A percentile compares a stretch with the other conserved stretches of the same genome.
phyloP scores from a whole-genome alignment of 192 early-diverging fungal species.

The Coemansia sp. region DNA sequence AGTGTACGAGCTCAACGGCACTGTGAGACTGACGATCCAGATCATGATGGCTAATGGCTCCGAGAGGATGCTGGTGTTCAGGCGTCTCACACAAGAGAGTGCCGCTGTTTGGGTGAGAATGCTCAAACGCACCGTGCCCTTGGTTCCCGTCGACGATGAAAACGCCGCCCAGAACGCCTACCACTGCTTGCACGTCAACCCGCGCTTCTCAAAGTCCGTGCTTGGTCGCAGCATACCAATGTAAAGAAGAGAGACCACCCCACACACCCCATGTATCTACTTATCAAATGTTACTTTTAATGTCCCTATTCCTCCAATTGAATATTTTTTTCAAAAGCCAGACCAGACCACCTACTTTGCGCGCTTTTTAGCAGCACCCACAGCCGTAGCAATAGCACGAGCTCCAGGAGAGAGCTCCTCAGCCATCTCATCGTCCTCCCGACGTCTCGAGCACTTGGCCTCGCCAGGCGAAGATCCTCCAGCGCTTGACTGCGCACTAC shows the following conservation, averaged over 20 bases:
- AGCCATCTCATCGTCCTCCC: slow-evolving; percentile 20
- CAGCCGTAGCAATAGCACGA: slow-evolving; percentile 7
- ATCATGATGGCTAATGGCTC: slow-evolving; percentile 15
- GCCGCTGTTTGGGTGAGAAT: slow-evolving; percentile 39
- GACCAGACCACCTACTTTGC: neutral
- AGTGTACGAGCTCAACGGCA: slow-evolving; percentile 26
- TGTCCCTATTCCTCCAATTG: neutral
- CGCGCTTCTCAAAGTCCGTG: slow-evolving; percentile 14
- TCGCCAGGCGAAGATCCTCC: neutral
- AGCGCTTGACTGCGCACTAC: slow-evolving; percentile 20
- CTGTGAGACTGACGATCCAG: slow-evolving; percentile 31
- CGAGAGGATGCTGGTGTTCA: slow-evolving; percentile 17
- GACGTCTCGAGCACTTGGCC: slow-evolving; percentile 12
- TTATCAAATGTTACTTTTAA: neutral
- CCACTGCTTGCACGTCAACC: slow-evolving; percentile 37
- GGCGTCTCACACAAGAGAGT: slow-evolving; percentile 22
- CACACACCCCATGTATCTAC: neutral
- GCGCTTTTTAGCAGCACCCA: slow-evolving; percentile 11
- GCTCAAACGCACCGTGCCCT: slow-evolving; percentile 25
- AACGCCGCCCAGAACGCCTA: slow-evolving; percentile 16
- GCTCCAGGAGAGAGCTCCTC: neutral
- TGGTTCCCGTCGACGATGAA: slow-evolving; percentile 26
- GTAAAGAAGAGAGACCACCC: neutral
- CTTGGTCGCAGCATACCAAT: slow-evolving; percentile 3
- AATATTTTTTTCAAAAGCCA: neutral